These are phyloP conservation scores for Pseudohalonectria lignicola DNA, from an alignment of 2,329 filamentous ascomycete species.

Conservation along the genomic window DNA sequence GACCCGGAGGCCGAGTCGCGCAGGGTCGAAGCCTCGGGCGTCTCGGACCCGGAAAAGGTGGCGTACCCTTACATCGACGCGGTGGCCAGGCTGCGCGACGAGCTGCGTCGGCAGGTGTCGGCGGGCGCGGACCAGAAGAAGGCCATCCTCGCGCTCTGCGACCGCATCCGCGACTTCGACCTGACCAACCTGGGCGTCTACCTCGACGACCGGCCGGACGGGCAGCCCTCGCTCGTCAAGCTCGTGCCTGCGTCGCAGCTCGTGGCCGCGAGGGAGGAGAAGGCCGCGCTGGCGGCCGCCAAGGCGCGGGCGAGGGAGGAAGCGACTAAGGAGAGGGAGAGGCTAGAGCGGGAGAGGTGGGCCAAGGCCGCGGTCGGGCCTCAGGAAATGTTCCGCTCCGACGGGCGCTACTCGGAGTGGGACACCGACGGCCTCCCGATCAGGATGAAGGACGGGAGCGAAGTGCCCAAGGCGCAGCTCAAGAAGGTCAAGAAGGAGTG, in stretches of 20 bases:
- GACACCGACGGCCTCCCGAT: conserved; percentile 73
- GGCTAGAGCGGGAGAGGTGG: conserved; percentile 32
- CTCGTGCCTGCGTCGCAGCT: conserved; percentile 43
- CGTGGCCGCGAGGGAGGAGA: conserved; percentile 47
- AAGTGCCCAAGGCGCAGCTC: conserved; percentile 64
- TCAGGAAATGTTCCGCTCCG: conserved; percentile 43
- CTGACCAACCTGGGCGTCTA: conserved; percentile 78
- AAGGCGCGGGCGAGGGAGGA: conserved; percentile 45
- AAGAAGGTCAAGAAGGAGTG: conserved; percentile 87
- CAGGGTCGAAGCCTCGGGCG: conserved; percentile 28
- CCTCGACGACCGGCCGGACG: conserved; percentile 64
- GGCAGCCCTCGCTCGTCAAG: conserved; percentile 62
- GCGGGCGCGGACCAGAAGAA: conserved; percentile 42
- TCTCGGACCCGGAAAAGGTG: conserved; percentile 32
- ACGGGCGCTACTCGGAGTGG: conserved; percentile 59
- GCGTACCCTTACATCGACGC: conserved; percentile 44
- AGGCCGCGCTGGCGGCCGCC: conserved; percentile 50
- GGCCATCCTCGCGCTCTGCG: conserved; percentile 65
- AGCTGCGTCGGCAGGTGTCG: conserved; percentile 44
- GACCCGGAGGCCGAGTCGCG: conserved; percentile 36
- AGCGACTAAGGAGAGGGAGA: conserved; percentile 38
- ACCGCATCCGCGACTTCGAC: conserved; percentile 68
- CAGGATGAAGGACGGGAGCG: conserved; percentile 64
- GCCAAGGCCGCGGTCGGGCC: conserved; percentile 47
- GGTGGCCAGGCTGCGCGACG: conserved; percentile 47